Evolutionary conservation across 169 alveolate genomes (phyloP).

Genomic region (Babesia microti): DNA sequence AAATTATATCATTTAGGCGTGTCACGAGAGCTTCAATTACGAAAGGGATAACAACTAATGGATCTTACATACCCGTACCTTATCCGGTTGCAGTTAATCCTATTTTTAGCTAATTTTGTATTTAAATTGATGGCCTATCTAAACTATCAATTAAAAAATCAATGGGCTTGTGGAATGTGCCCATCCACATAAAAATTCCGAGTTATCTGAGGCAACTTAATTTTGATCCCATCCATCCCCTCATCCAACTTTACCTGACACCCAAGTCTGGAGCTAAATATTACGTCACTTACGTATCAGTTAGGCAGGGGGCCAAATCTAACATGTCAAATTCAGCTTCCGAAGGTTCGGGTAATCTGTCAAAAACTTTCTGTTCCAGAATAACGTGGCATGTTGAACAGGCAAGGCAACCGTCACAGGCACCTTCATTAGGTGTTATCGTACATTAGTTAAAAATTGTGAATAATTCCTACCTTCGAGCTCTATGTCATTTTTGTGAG

Average conservation of each 20-base stretch:
- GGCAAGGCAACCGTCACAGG: slow-evolving; percentile 90
- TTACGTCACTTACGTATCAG: slow-evolving; percentile 68
- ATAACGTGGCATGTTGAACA: slow-evolving; percentile 95
- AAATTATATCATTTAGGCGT: slow-evolving; percentile 13
- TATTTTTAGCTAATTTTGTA: slow-evolving; percentile 3
- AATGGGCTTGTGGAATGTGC: slow-evolving; percentile 85
- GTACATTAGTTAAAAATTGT: not conserved
- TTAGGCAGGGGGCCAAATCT: slow-evolving; percentile 89
- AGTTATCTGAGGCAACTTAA: slow-evolving; percentile 79
- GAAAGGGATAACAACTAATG: slow-evolving; percentile 9
- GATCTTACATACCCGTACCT: slow-evolving; percentile 35
- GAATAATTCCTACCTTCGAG: slow-evolving; percentile 59
- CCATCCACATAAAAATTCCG: slow-evolving; percentile 91
- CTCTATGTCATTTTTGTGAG: slow-evolving; percentile 57
- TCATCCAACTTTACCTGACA: slow-evolving; percentile 77
- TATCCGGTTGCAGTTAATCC: slow-evolving; percentile 41
- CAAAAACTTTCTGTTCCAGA: slow-evolving; percentile 75
- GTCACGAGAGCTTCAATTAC: slow-evolving; percentile 26
- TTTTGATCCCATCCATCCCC: slow-evolving; percentile 67
- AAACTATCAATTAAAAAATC: slow-evolving; percentile 6
- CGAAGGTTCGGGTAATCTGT: slow-evolving; percentile 70
- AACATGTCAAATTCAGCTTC: slow-evolving; percentile 88
- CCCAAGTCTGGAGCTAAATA: slow-evolving; percentile 80
- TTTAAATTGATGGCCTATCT: not conserved
- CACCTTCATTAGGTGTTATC: slow-evolving; percentile 69